Base-by-base conservation (phyloP, 805 yeast species). In the Saccharomycopsis capsularis region DNA sequence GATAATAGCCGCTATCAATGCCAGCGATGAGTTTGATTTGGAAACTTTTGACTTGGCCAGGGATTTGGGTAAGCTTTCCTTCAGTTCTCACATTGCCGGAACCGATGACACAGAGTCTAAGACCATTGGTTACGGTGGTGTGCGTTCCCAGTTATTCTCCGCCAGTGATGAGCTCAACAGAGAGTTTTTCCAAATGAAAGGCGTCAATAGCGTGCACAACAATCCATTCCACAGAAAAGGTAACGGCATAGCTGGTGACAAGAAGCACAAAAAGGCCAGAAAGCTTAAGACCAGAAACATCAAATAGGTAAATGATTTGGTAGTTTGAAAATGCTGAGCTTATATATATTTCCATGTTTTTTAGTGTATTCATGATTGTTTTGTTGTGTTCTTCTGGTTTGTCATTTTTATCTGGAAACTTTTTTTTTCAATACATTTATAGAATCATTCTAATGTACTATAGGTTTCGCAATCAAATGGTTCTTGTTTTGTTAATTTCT, bases 151-250 rank as follows among this genome's bases (percentile, higher is more conserved):
- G 2, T 70, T 84, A 54, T 77, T 75, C 56, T 81, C 83, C 61
- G 84, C 88, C 4, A 88, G 91, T 32, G 86, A 79, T 38, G 93
- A 87, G 57, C 70, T 91, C 56, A 97, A 91, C 64, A 72, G 78
- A 34, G 96, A 88, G 51, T 91, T 91, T 61, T 91, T 91, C 72
- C 73, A 76, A 48, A 77, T 82, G 81, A 75, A 73, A 51, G 68
- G 65, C 15, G 79, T 82, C 3, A 71, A 73, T 53, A 95, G 95
- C 2, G 77, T 74, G 47, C 60, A 82, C 53, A 70, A 71, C 38
- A 69, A 75, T 4, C 95, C 98, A 4, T 88, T 87, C 74, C 96
- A 91, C 62, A 73, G 72, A 57, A 65, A 60, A 30, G 62, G 55
- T 29, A 50, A 27, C 2, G 47, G 50, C 5, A 46, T 48, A 9